phyloP scores from a whole-genome alignment of 805 yeast genomes.

The Wickerhamiella dianesei region DNA sequence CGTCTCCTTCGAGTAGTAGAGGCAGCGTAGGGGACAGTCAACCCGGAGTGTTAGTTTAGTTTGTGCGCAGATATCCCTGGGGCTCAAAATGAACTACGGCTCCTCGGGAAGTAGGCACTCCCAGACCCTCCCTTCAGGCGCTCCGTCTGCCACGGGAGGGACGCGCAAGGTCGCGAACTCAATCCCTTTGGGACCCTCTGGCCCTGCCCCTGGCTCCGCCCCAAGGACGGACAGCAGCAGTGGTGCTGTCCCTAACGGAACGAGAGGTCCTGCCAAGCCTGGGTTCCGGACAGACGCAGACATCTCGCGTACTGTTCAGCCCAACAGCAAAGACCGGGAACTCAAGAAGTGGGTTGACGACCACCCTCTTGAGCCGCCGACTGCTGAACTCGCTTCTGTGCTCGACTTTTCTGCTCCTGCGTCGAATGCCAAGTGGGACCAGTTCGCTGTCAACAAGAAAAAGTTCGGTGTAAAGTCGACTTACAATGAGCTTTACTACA shows the following conservation, averaged over 20 bases:
- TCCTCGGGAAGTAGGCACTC: background rate
- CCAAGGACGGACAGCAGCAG: background rate
- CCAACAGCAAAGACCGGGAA: constrained; percentile 41
- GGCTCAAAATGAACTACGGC: background rate
- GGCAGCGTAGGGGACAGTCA: background rate
- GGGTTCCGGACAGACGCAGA: constrained; percentile 74
- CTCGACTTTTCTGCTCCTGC: constrained; percentile 25
- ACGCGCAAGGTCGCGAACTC: background rate
- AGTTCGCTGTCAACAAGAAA: constrained; percentile 78
- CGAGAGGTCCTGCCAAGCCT: background rate
- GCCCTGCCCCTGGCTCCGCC: background rate
- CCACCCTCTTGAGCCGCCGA: constrained; percentile 21
- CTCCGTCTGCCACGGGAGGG: background rate
- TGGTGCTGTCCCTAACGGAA: background rate
- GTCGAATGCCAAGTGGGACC: constrained; percentile 57
- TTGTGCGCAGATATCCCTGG: background rate
- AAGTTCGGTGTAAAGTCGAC: constrained; percentile 80
- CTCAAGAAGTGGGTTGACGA: constrained; percentile 81
- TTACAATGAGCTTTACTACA: constrained; percentile 74
- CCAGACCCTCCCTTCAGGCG: background rate
- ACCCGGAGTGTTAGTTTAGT: background rate
- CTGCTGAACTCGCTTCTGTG: constrained; percentile 16
- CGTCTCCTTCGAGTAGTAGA: background rate
- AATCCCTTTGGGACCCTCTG: background rate
- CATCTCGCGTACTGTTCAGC: constrained; percentile 38